Conservation (phyloP, 2,329 filamentous ascomycete species). For the Fusarium stilboides region DNA sequence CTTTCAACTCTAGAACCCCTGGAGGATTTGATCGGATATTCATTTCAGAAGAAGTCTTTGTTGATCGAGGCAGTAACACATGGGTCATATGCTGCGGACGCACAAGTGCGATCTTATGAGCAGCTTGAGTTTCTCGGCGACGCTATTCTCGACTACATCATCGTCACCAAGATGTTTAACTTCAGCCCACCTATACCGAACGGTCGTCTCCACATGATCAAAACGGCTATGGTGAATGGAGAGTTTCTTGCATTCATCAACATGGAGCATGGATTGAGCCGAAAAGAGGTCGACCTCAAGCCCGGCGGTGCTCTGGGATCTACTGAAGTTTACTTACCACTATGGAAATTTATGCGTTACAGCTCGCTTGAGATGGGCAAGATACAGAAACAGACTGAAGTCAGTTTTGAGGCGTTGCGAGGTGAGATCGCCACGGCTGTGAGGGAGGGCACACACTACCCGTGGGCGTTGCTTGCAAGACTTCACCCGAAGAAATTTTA, state of each 20-base stretch:
- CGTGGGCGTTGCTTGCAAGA: slow-evolving; percentile 80
- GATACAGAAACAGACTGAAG: slow-evolving; percentile 61
- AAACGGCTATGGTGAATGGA: slow-evolving; percentile 83
- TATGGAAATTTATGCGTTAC: slow-evolving; percentile 82
- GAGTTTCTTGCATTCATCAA: slow-evolving; percentile 84
- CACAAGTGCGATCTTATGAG: slow-evolving; percentile 66
- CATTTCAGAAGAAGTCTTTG: slow-evolving; percentile 76
- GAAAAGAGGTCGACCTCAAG: slow-evolving; percentile 42
- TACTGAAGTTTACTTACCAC: slow-evolving; percentile 54
- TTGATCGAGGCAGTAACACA: slow-evolving; percentile 88
- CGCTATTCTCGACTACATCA: slow-evolving; percentile 83
- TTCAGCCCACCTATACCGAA: slow-evolving; percentile 60
- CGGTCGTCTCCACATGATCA: slow-evolving; percentile 80
- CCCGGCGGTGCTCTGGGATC: slow-evolving; percentile 36
- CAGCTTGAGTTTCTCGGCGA: slow-evolving; percentile 92
- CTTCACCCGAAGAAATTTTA: slow-evolving; percentile 82
- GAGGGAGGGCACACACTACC: slow-evolving; percentile 69
- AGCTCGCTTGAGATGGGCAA: slow-evolving; percentile 62
- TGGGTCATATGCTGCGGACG: slow-evolving; percentile 69
- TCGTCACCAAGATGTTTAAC: slow-evolving; percentile 75
- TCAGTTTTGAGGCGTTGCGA: slow-evolving; percentile 65
- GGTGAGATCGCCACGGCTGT: slow-evolving; percentile 67
- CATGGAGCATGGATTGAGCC: slow-evolving; percentile 62
- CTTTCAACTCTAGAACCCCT: slow-evolving; percentile 64
- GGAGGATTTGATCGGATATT: slow-evolving; percentile 79